Evolutionary conservation across 768 basidiomycete species (phyloP).

Genomic region (Leccinum incarnatum): DNA sequence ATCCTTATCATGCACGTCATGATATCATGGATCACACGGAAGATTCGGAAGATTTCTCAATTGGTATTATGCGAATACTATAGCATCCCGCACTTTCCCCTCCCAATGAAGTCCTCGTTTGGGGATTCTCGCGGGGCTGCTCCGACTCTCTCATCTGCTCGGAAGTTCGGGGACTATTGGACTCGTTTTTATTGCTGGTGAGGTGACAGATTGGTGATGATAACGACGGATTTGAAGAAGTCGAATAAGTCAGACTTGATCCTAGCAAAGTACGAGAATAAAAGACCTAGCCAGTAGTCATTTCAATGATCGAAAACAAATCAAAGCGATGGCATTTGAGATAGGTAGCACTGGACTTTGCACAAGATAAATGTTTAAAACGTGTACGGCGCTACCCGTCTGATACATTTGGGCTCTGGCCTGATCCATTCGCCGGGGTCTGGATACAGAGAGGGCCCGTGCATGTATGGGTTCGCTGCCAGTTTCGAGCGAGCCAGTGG

Average conservation of each 20-base stretch:
- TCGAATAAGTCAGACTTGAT: too few species aligned
- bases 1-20: too few species aligned
- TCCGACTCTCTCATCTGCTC: background rate
- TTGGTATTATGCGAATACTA: background rate
- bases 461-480: background rate
- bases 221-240: background rate
- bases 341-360: background rate
- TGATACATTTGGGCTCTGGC: constrained; percentile 15
- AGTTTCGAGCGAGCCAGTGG: background rate
- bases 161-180: background rate
- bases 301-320: background rate
- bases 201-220: background rate
- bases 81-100: background rate
- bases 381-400: constrained; percentile 1
- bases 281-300: background rate
- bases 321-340: too few species aligned
- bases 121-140: too few species aligned
- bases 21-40: too few species aligned
- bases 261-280: too few species aligned
- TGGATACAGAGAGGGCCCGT: background rate
- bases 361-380: background rate
- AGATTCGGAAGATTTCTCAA: background rate
- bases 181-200: background rate
- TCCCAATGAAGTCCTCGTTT: too few species aligned
- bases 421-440: constrained; percentile 5